Evolutionary conservation across 2,329 filamentous ascomycete genomes (phyloP).

Genomic region (Drechslerella dactyloides): DNA sequence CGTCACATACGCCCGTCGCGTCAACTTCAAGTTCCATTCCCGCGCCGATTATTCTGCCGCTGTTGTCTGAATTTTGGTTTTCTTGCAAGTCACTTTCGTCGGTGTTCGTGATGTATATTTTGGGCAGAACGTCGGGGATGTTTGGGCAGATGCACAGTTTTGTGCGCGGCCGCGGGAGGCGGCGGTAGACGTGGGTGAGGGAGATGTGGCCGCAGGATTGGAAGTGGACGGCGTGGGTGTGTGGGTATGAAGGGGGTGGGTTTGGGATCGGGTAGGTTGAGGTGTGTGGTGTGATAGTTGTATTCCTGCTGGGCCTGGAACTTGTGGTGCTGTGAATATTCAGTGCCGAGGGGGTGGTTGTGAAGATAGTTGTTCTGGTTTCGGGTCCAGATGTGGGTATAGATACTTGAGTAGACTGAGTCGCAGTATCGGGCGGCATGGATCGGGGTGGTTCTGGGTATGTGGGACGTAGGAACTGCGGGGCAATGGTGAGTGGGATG

Average conservation of each 20-base stretch:
- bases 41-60: slow-evolving; percentile 12
- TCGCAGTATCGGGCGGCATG: too few species aligned
- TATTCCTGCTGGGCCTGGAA: background rate
- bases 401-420: background rate
- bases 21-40: slow-evolving; percentile 25
- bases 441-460: too few species aligned
- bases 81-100: slow-evolving; percentile 16
- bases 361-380: background rate
- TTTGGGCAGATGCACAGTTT: slow-evolving; percentile 27
- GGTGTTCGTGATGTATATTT: slow-evolving; percentile 1
- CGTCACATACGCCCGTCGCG: background rate
- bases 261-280: slow-evolving; percentile 12
- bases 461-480: background rate
- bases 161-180: slow-evolving; percentile 2
- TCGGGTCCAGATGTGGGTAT: background rate
- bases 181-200: slow-evolving; percentile 11
- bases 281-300: background rate
- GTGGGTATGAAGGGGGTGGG: slow-evolving; percentile 9
- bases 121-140: slow-evolving; percentile 18
- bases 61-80: slow-evolving; percentile 16
- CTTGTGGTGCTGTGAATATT: background rate
- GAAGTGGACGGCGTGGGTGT: slow-evolving; percentile 31
- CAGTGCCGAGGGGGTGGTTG: background rate
- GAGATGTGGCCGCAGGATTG: slow-evolving; percentile 24
- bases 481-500: slow-evolving; percentile 6